Conservation (phyloP, 2,329 filamentous ascomycete species). For the Madurella fahalii region DNA sequence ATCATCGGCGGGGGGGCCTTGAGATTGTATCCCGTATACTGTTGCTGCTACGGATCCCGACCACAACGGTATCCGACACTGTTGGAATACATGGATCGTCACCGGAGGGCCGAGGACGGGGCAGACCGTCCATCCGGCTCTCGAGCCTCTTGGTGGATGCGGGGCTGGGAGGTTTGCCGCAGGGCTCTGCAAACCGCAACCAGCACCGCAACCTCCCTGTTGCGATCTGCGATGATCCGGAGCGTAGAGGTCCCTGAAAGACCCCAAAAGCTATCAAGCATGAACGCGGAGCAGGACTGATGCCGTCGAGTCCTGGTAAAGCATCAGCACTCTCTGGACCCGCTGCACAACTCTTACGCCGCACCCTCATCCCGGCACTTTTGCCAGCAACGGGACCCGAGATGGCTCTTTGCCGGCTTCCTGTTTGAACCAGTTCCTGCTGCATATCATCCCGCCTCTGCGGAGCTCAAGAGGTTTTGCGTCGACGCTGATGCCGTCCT, state of each 20-base stretch:
- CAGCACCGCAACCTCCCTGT: not conserved
- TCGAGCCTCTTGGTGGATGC: conserved; percentile 23
- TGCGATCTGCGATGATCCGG: not conserved
- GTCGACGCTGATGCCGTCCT: conserved; percentile 10
- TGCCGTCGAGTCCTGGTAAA: not conserved
- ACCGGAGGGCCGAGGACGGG: not conserved
- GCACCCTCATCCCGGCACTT: no score
- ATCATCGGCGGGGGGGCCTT: no score
- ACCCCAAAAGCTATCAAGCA: conserved; percentile 5
- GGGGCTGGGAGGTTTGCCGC: conserved; percentile 13
- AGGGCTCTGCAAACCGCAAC: not conserved
- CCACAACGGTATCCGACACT: no score
- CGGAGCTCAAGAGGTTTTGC: not conserved
- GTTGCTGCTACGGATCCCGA: no score
- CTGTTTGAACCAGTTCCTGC: no score
- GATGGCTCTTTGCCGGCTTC: no score
- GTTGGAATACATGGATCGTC: not conserved
- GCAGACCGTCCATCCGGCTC: conserved; percentile 7
- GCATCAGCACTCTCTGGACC: no score
- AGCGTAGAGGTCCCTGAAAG: not conserved
- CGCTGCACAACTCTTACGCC: no score
- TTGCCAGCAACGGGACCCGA: no score
- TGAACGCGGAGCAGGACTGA: not conserved
- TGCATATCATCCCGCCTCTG: no score
- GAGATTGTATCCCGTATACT: no score